A percentile compares a stretch with the other conserved stretches of the same genome.
Evolutionary conservation across 805 yeast species (phyloP).

Genomic region (Priceomyces haplophilus): DNA sequence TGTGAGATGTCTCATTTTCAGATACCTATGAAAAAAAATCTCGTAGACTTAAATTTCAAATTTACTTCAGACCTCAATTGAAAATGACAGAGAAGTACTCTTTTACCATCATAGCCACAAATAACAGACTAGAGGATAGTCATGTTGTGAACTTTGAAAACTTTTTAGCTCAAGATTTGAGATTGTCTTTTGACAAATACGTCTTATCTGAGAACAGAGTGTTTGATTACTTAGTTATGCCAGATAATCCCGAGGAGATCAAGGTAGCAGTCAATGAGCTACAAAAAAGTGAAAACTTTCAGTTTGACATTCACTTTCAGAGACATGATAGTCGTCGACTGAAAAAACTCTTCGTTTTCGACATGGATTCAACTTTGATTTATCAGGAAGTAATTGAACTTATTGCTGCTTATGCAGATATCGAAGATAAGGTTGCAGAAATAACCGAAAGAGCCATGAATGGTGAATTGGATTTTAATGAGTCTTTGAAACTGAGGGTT

Average conservation of each 20-base stretch:
- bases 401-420: slow-evolving; percentile 91
- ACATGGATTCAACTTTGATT: slow-evolving; percentile 96
- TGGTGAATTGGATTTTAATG: slow-evolving; percentile 89
- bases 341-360: slow-evolving; percentile 76
- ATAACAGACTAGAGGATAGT: slow-evolving; percentile 6
- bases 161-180: slow-evolving; percentile 6
- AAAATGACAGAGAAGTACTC: slow-evolving; percentile 9
- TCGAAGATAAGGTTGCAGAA: slow-evolving; percentile 79
- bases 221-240: slow-evolving; percentile 16
- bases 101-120: slow-evolving; percentile 19
- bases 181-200: slow-evolving; percentile 5
- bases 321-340: slow-evolving; percentile 17
- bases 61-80: too few species aligned
- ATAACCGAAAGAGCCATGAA: slow-evolving; percentile 96
- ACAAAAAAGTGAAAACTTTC: neutral
- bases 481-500: slow-evolving; percentile 75
- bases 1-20: neutral
- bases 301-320: slow-evolving; percentile 36
- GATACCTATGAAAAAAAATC: neutral
- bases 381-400: slow-evolving; percentile 95
- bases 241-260: slow-evolving; percentile 9
- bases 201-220: slow-evolving; percentile 20
- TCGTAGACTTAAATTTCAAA: too few species aligned
- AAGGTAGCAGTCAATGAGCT: slow-evolving; percentile 7
- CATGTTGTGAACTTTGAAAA: slow-evolving; percentile 4